phyloP scores from a whole-genome alignment of 306 rosid genomes.

The Sicyos edulis region DNA sequence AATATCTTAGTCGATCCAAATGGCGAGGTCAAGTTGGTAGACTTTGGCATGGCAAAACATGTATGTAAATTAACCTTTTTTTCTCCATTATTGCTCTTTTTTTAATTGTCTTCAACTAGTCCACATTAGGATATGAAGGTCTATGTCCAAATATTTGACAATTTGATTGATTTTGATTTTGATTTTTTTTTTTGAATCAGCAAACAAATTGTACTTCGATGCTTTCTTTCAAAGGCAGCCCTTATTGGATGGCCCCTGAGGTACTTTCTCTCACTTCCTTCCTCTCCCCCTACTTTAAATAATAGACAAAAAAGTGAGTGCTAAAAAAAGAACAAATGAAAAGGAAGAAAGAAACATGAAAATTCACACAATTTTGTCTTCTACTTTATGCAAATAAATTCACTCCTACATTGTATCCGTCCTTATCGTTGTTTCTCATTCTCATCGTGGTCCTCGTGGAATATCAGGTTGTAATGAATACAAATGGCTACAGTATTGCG shows the following conservation, averaged over 20 bases:
- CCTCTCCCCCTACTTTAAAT: constrained; percentile 4
- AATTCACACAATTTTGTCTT: not conserved
- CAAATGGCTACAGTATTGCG: constrained; percentile 75
- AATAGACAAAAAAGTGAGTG: constrained; percentile 8
- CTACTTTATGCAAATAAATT: no score
- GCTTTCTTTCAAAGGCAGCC: constrained; percentile 99
- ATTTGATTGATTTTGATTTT: not conserved
- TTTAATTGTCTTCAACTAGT: not conserved
- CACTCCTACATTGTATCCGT: not conserved
- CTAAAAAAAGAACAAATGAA: not conserved
- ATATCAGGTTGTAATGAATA: constrained; percentile 88
- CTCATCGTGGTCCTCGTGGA: constrained; percentile 23
- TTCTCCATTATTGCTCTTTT: not conserved
- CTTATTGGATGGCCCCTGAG: constrained; percentile 99
- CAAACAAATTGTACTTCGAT: constrained; percentile 62
- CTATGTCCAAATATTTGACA: not conserved
- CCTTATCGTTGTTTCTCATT: constrained; percentile 15
- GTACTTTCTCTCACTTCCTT: constrained; percentile 28
- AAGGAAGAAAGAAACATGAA: not conserved
- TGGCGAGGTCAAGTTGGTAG: constrained; percentile 94
- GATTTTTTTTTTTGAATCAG: constrained; percentile 37
- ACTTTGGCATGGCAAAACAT: constrained; percentile 98
- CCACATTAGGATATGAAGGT: not conserved
- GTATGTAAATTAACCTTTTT: constrained; percentile 39
- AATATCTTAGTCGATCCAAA: constrained; percentile 93